Conservation (phyloP, 140 eudicot species). For the Ambrosia hybrid region DNA sequence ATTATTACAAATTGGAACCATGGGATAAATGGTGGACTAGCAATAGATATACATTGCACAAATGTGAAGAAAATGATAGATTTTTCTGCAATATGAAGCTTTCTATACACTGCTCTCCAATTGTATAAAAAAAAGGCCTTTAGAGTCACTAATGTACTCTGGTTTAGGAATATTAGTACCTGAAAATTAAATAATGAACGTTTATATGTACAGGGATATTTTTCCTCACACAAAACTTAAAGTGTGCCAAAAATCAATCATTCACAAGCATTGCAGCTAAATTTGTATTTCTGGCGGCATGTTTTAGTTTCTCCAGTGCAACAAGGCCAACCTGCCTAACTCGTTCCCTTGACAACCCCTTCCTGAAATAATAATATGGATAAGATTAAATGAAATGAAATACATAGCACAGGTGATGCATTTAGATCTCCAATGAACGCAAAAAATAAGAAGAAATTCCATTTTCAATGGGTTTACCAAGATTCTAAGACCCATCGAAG, state of each 20-base stretch:
- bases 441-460: background rate
- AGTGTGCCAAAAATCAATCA: conserved; percentile 32
- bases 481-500: background rate
- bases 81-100: conserved; percentile 20
- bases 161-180: too few species aligned
- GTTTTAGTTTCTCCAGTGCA: conserved; percentile 90
- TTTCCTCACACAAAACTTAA: conserved; percentile 13
- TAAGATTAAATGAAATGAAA: conserved; percentile 4
- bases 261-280: conserved; percentile 78
- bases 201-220: conserved; percentile 36
- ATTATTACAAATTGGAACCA: too few species aligned
- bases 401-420: background rate
- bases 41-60: conserved; percentile 15
- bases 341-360: conserved; percentile 95
- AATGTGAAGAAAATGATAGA: conserved; percentile 18
- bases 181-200: conserved; percentile 10
- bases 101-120: conserved; percentile 31
- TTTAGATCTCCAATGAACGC: conserved; percentile 5
- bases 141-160: conserved; percentile 31
- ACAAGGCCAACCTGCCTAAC: conserved; percentile 98
- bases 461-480: background rate
- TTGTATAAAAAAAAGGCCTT: conserved; percentile 26
- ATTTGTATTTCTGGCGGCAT: conserved; percentile 77
- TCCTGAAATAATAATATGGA: conserved; percentile 44
- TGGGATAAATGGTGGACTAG: conserved; percentile 1